Base-by-base conservation (phyloP, 768 basidiomycete genomes). In the Gelatoporia subvermispora region DNA sequence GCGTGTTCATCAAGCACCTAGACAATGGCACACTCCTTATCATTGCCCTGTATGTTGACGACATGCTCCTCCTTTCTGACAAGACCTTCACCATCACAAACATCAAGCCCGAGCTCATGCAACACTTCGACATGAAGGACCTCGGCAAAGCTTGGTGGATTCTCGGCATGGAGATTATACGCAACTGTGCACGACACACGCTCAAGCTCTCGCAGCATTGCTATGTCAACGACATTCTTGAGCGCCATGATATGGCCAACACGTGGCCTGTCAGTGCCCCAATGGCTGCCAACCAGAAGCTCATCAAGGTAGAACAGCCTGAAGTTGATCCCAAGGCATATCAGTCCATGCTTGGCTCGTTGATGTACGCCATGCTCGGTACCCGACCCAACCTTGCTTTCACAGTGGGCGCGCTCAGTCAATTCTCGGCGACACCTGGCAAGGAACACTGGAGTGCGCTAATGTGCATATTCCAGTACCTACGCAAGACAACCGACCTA, bases 331-430 rank as follows among this genome's bases (percentile, higher is more conserved):
- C n/a, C n/a, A n/a, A n/a, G n/a, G n/a, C n/a, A n/a, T n/a, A n/a
- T n/a, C n/a, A n/a, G n/a, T n/a, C n/a, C n/a, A n/a, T n/a, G n/a
- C n/a, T n/a, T n/a, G n/a, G n/a, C n/a, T n/a, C n/a, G n/a, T n/a
- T n/a, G n/a, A n/a, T n/a, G n/a, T n/a, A 0, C 60, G 66, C n/a
- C n/a, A n/a, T n/a, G n/a, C n/a, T n/a, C n/a, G n/a, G n/a, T n/a
- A n/a, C n/a, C n/a, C n/a, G n/a, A 2, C 72, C 72, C 1, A 70
- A 76, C 50, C 73, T 76, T 37, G 54, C 68, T 1, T 71, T 60
- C 48, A 60, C 70, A 0, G 67, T 72, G 5, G 50, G 57, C 2
- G 48, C 51, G 1, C 52, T 76, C 0, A 52, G 61, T 4, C 68
- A 66, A 21, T 75, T 68, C 56, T 52, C 59, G 9, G 35, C 48